phyloP scores from a whole-genome alignment of 345 rosid species.

The Citrus unshiu region DNA sequence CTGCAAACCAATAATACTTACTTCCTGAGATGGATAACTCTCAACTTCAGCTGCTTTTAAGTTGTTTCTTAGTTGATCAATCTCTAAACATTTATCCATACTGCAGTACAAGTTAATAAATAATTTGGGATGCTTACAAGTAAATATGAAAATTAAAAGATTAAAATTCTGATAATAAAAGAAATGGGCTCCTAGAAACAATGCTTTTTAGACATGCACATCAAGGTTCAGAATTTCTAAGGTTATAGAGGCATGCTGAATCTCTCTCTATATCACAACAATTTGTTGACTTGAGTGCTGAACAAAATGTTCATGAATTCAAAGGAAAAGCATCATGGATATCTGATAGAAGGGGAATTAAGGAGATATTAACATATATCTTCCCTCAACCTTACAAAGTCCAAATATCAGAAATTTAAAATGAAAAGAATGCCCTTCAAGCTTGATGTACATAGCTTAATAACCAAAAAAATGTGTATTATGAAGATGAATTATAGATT shows the following conservation, averaged over 20 bases:
- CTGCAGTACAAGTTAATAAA: constrained; percentile 31
- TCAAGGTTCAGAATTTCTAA: not conserved
- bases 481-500: not conserved
- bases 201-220: not conserved
- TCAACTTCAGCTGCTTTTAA: constrained; percentile 30
- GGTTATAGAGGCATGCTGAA: not conserved
- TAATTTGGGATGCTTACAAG: not conserved
- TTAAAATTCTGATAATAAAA: too few relatives aligned
- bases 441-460: not conserved
- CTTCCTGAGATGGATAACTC: constrained; percentile 45
- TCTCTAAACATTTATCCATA: constrained; percentile 44
- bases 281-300: not conserved
- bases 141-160: not conserved
- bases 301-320: not conserved
- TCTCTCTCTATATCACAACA: not conserved
- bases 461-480: too few relatives aligned
- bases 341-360: not conserved
- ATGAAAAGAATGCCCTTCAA: not conserved
- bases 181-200: too few relatives aligned
- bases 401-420: not conserved
- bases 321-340: not conserved
- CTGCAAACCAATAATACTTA: constrained; percentile 28
- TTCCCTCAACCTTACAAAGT: not conserved
- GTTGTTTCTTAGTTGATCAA: constrained; percentile 51
- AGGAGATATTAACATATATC: not conserved